These are phyloP conservation scores for Pichia eremophila DNA, from an alignment of 805 yeast genomes.

Conservation along the genomic window DNA sequence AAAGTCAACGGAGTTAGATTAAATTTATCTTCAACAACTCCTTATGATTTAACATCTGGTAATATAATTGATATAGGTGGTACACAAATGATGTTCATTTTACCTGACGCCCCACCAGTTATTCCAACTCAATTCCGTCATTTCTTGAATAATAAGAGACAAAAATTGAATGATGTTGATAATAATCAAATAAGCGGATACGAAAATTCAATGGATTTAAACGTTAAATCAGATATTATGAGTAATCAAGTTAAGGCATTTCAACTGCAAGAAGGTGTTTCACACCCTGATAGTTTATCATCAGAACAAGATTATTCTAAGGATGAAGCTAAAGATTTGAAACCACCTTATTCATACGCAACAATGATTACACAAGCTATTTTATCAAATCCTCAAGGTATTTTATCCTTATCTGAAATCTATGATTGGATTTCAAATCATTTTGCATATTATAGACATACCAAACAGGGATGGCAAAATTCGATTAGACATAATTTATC, in stretches of 20 bases:
- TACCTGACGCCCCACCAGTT: slow-evolving; percentile 80
- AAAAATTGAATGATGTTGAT: not conserved
- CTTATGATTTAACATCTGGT: slow-evolving; percentile 68
- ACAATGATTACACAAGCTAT: slow-evolving; percentile 98
- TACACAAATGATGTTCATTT: slow-evolving; percentile 96
- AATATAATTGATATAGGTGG: slow-evolving; percentile 91
- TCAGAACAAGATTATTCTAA: slow-evolving; percentile 56
- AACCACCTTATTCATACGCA: slow-evolving; percentile 95
- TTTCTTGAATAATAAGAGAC: slow-evolving; percentile 24
- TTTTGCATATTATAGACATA: slow-evolving; percentile 85
- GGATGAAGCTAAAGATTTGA: slow-evolving; percentile 86
- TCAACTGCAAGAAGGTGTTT: slow-evolving; percentile 24
- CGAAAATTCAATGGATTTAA: not conserved
- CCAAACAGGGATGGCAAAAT: slow-evolving; percentile 97
- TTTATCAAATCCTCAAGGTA: slow-evolving; percentile 77
- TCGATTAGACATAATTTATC: slow-evolving; percentile 93
- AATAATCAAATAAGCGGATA: not conserved
- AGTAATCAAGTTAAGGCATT: slow-evolving; percentile 33
- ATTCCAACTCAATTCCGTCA: slow-evolving; percentile 42
- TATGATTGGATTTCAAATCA: slow-evolving; percentile 83
- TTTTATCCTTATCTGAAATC: slow-evolving; percentile 81
- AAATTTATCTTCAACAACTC: slow-evolving; percentile 28
- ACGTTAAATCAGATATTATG: slow-evolving; percentile 8
- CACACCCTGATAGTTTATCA: slow-evolving; percentile 8
- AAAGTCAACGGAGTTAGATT: slow-evolving; percentile 66